Evolutionary conservation across 78 protist species (phyloP).

Genomic region (Dictyostelium purpureum): DNA sequence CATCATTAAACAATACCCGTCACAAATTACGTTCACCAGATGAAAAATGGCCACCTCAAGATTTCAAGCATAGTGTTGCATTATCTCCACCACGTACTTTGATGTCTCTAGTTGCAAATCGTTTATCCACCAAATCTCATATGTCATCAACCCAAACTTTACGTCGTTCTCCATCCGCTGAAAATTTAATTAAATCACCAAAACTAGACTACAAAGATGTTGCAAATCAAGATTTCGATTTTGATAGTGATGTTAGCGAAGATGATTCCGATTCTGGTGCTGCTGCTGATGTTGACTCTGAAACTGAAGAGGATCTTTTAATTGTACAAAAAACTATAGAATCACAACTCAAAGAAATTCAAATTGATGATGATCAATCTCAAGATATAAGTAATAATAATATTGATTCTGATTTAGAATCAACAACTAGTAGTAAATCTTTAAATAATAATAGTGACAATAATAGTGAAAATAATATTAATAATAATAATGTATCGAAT

Average conservation of each 20-base stretch:
- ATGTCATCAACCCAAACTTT: conserved; percentile 65
- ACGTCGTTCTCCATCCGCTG: conserved; percentile 64
- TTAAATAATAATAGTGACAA: too few relatives aligned
- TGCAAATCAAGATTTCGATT: conserved; percentile 13
- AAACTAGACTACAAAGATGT: background rate
- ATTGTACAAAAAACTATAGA: too few relatives aligned
- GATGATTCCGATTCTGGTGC: conserved; percentile 61
- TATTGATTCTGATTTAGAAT: too few relatives aligned
- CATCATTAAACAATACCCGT: conserved; percentile 12
- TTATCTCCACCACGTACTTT: conserved; percentile 56
- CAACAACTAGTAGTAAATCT: too few relatives aligned
- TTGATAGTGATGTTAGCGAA: background rate
- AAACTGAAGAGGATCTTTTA: conserved; percentile 64
- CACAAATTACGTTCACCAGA: conserved; percentile 65
- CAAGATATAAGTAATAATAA: too few relatives aligned
- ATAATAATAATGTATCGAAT: too few relatives aligned
- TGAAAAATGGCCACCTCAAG: conserved; percentile 71
- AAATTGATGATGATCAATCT: too few relatives aligned
- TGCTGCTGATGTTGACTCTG: conserved; percentile 62
- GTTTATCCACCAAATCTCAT: conserved; percentile 61
- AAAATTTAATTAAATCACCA: conserved; percentile 28
- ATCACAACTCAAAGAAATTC: too few relatives aligned
- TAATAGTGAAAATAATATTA: too few relatives aligned
- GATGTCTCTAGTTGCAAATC: conserved; percentile 55
- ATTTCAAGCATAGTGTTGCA: conserved; percentile 52